Base-by-base conservation (phyloP, 345 rosid species). In the Populus tremula region DNA sequence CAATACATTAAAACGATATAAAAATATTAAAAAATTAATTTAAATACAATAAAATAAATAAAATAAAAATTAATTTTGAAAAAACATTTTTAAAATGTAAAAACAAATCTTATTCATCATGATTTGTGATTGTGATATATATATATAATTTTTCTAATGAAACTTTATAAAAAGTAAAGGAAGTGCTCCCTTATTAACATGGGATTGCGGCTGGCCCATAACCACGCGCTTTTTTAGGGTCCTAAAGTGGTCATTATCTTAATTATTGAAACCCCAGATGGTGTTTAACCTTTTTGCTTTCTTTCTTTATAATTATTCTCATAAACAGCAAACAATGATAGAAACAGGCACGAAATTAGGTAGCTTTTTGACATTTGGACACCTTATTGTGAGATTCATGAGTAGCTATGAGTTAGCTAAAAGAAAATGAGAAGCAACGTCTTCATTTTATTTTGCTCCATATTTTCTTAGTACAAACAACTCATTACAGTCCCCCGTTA, bases 361-460 rank as follows among this genome's bases (percentile, higher is more conserved):
- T 33, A 10, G 45, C 77, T 71, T 84, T 84, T 77, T 78, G 74
- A 56, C 79, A 80, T 74, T 75, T 75, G 74, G 8, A 36, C 16
- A 6, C 38, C 59, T 45, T 36, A 49, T 73, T 43, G 59, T 11
- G 21, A 77, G 50, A 59, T 71, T 74, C 68, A 62, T 78, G 73
- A 81, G 72, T 78, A 68, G 33, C 39, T 23, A 63, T 64, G n/a
- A 74, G 61, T n/a, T 72, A 1, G 7, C 43, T 9, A 39, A 39
- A 7, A 39, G 43, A 39, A 39, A 6, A 8, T 39, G 1, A 39
- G 43, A 39, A 1, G 43, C 9, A 39, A 8, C 43, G 0, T 5
- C 43, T 39, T 39, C 10, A 39, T 7, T 39, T 39, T 39, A 39
- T 6, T 3, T 3, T 33, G 35, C 35, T 39, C 9, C 43, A 7